Evolutionary conservation across 768 basidiomycete genomes (phyloP).

Genomic region (Russula compacta): DNA sequence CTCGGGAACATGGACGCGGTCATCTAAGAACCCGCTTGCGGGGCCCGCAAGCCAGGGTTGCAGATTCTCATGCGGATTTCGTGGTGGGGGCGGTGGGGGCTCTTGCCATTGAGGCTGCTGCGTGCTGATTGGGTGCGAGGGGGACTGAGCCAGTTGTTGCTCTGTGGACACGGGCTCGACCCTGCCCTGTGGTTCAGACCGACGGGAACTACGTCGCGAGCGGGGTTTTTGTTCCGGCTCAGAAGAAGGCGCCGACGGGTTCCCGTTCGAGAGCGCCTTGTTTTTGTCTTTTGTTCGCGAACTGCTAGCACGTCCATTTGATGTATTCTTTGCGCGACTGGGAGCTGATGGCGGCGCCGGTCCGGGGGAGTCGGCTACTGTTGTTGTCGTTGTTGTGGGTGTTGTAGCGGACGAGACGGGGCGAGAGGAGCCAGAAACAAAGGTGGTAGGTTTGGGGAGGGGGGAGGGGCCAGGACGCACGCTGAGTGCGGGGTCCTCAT

Average conservation of each 20-base stretch:
- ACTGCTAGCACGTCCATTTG: slow-evolving; percentile 11
- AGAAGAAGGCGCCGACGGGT: neutral
- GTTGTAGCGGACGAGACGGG: slow-evolving; percentile 12
- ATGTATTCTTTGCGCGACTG: slow-evolving; percentile 7
- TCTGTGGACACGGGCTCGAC: neutral
- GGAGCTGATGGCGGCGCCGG: neutral
- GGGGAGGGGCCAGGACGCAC: neutral
- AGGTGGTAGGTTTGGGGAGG: slow-evolving; percentile 4
- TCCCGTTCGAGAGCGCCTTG: slow-evolving; percentile 9
- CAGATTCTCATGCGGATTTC: neutral
- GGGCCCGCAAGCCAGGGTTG: slow-evolving; percentile 20
- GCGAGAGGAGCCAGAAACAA: neutral
- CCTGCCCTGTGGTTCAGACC: slow-evolving; percentile 14
- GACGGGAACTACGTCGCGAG: slow-evolving; percentile 14
- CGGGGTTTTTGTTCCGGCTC: slow-evolving; percentile 3
- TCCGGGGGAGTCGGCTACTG: neutral
- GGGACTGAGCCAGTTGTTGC: neutral
- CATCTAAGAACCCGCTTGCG: slow-evolving; percentile 17
- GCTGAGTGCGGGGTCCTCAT: slow-evolving; percentile 19
- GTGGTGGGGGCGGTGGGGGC: neutral
- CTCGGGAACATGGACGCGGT: slow-evolving; percentile 13
- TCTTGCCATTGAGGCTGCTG: slow-evolving; percentile 12
- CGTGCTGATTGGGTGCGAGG: neutral
- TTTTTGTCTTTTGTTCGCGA: slow-evolving; percentile 16
- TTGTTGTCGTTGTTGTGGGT: slow-evolving; percentile 1